These are phyloP conservation scores for Fusarium sp. DNA, from an alignment of 2,329 filamentous ascomycete species.

Conservation along the genomic window DNA sequence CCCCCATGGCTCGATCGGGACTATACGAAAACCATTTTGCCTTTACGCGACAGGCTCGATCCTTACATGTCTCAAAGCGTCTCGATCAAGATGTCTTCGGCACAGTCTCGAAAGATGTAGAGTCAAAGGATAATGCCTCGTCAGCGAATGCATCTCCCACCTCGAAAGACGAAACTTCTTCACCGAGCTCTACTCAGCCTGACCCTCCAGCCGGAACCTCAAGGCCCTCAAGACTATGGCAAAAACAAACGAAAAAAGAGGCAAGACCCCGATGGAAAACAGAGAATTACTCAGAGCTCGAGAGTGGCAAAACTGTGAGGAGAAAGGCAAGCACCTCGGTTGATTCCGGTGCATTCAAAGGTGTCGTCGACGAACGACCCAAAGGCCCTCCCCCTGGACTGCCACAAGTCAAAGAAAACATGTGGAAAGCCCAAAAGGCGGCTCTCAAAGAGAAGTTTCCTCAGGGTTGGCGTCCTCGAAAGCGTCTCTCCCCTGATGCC, in stretches of 20 bases:
- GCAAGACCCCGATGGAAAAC: not conserved
- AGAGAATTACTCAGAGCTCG: not conserved
- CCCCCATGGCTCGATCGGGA: constrained; percentile 8
- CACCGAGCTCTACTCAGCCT: not conserved
- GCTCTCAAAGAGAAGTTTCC: constrained; percentile 81
- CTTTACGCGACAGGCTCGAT: constrained; percentile 37
- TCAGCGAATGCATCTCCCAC: constrained; percentile 2
- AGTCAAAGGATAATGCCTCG: not conserved
- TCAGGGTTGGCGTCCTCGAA: constrained; percentile 82
- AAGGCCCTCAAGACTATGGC: constrained; percentile 7
- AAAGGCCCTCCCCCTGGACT: constrained; percentile 29
- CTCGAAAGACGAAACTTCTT: constrained; percentile 9
- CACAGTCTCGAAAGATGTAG: not conserved
- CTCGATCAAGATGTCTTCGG: constrained; percentile 31
- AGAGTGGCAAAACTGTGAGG: not conserved
- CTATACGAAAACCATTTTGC: constrained; percentile 25
- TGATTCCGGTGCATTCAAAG: not conserved
- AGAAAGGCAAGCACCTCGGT: not conserved
- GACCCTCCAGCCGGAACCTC: constrained; percentile 1
- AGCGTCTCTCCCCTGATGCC: constrained; percentile 90
- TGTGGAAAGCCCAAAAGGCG: constrained; percentile 80
- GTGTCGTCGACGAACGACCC: constrained; percentile 6
- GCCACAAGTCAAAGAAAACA: constrained; percentile 50
- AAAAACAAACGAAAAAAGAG: constrained; percentile 9
- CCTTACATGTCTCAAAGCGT: constrained; percentile 35